Base-by-base conservation (phyloP, 306 rosid genomes). In the Medicago arabica region DNA sequence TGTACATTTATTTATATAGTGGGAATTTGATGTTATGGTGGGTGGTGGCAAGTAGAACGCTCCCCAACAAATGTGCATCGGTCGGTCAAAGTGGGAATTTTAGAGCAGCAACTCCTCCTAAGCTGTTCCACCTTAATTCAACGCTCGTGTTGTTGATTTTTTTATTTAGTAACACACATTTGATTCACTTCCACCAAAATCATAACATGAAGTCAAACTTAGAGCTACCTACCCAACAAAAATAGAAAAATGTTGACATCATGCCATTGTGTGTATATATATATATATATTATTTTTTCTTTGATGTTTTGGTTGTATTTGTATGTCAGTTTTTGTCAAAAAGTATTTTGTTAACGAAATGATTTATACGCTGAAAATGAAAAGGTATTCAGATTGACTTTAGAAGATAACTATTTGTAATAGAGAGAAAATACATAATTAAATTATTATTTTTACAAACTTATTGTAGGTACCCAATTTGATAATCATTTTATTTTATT, bases 31-130 rank as follows among this genome's bases (percentile, higher is more conserved):
- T 39, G 68, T 57, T 81, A 1, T 15, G 81, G 81, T 83, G 75
- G 87, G 86, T 64, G 83, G 87, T 82, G 91, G 89, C 80, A 85
- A 89, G 96, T 84, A 72, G 86, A 89, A 83, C 93, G 81, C 69
- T 82, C 87, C 18, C 57, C 86, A 88, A 92, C 96, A 89, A 92
- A 86, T 34, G 38, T 34, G 38, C 38, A 34, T 34, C 38, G 38
- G 38, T 34, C 7, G 38, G 38, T 34, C 38, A 34, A 34, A 34
- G 44, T 61, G 44, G 67, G 67, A 61, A 61, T 61, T 70, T 80
- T 49, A 43, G 51, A 68, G 55, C n/a, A 86, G 66, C 81, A 69
- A 64, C 78, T 72, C 59, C 41, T 78, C 82, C 79, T 11, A 59
- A 81, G 4, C 31, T 28, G 31, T 28, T 28, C 31, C 31, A 28